Percentiles rank a stretch among this genome's conserved stretches.
Evolutionary conservation across 495 filamentous ascomycete genomes (phyloP).

Genomic region (Penicillium diatomitis): DNA sequence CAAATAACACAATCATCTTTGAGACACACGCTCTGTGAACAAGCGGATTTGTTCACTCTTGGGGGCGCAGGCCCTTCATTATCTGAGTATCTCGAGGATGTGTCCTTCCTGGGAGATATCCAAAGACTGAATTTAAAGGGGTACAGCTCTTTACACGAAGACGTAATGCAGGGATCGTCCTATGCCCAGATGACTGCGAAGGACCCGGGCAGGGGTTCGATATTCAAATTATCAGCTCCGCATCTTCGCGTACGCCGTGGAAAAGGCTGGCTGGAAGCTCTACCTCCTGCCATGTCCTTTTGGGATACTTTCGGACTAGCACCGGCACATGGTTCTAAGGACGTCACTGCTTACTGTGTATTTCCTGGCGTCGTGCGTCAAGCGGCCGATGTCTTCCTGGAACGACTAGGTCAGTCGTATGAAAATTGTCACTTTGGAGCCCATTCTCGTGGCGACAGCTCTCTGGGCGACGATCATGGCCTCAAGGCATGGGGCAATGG

Average conservation of each 20-base stretch:
- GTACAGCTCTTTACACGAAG: conserved; percentile 31
- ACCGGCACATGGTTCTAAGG: conserved; percentile 68
- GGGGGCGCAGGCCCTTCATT: conserved; percentile 20
- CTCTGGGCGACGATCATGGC: conserved; percentile 46
- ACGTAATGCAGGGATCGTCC: conserved; percentile 4
- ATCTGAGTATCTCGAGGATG: conserved; percentile 21
- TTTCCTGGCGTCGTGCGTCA: conserved; percentile 53
- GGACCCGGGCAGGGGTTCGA: conserved; percentile 20
- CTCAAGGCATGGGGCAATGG: conserved; percentile 44
- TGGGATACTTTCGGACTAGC: conserved; percentile 86
- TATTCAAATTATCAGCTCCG: conserved; percentile 42
- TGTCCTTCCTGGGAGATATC: conserved; percentile 20
- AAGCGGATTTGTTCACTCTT: conserved; percentile 21
- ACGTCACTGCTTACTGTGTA: conserved; percentile 73
- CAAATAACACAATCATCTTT: conserved; percentile 42
- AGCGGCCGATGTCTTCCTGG: conserved; percentile 59
- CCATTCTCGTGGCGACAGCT: conserved; percentile 49
- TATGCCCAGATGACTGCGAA: conserved; percentile 17
- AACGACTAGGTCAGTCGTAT: conserved; percentile 63
- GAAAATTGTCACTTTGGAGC: conserved; percentile 70
- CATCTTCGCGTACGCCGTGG: conserved; percentile 71
- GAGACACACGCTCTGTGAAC: conserved; percentile 26
- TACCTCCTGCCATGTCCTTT: conserved; percentile 72
- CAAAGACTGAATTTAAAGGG: conserved; percentile 30
- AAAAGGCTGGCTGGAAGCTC: conserved; percentile 62